phyloP scores from a whole-genome alignment of 2,329 filamentous ascomycete species.

The Ascocoryne sarcoides region DNA sequence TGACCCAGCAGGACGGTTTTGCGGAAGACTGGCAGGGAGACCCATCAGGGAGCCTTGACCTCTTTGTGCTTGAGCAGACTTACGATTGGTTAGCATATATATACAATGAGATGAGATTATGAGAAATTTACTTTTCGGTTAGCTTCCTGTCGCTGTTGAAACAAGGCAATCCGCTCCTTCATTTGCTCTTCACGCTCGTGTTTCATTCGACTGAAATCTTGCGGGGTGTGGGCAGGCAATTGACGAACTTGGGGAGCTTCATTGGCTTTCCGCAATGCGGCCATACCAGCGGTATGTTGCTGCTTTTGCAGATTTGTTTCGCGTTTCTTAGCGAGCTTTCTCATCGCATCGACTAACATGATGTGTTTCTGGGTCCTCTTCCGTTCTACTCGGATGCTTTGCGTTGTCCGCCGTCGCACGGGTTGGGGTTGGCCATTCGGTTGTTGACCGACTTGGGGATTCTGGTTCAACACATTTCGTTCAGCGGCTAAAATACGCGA shows the following conservation, averaged over 20 bases:
- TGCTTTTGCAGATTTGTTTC: constrained; percentile 82
- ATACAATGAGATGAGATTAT: constrained; percentile 8
- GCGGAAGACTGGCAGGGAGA: constrained; percentile 15
- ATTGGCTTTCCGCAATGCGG: constrained; percentile 73
- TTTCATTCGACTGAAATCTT: constrained; percentile 84
- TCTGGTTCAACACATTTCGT: constrained; percentile 35
- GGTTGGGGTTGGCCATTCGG: constrained; percentile 39
- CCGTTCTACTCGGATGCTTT: constrained; percentile 77
- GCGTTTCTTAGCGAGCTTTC: constrained; percentile 88
- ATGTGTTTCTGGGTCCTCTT: constrained; percentile 80
- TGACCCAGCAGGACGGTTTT: constrained; percentile 4
- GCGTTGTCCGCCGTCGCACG: constrained; percentile 60
- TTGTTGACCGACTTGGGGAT: constrained; percentile 21
- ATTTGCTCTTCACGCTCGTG: constrained; percentile 72
- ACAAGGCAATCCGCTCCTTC: constrained; percentile 49
- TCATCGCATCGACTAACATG: constrained; percentile 86
- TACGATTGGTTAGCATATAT: constrained; percentile 29
- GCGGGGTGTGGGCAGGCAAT: constrained; percentile 57
- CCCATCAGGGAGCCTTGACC: constrained; percentile 19
- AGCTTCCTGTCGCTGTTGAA: constrained; percentile 30
- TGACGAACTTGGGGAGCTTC: constrained; percentile 43
- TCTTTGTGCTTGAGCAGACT: constrained; percentile 10
- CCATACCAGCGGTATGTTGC: constrained; percentile 67
- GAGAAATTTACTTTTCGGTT: constrained; percentile 43
- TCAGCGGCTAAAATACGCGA: constrained; percentile 52